phyloP scores from a whole-genome alignment of 2,329 filamentous ascomycete species.

The Apiospora phragmitis region DNA sequence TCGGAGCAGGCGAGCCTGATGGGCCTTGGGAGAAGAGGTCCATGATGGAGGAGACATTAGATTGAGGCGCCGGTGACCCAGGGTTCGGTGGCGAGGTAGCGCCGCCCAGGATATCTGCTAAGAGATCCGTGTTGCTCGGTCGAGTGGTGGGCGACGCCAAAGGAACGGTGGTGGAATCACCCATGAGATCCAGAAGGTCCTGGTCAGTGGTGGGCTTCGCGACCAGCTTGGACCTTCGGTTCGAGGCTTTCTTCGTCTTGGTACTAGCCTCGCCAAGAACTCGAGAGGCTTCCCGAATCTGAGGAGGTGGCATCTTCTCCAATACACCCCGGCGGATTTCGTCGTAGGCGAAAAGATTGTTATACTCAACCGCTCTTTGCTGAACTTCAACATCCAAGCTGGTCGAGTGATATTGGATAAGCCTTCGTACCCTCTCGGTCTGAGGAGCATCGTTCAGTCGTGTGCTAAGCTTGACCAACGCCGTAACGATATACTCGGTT shows the following conservation, averaged over 20 bases:
- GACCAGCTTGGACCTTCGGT: constrained; percentile 70
- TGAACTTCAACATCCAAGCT: constrained; percentile 95
- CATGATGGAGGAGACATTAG: constrained; percentile 76
- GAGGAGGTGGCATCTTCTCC: constrained; percentile 96
- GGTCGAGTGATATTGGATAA: constrained; percentile 76
- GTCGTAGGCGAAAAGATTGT: constrained; percentile 90
- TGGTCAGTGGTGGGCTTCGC: constrained; percentile 80
- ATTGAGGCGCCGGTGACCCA: constrained; percentile 53
- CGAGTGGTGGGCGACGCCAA: constrained; percentile 54
- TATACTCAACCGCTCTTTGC: constrained; percentile 92
- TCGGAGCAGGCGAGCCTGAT: constrained; percentile 41
- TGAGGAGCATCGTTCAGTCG: constrained; percentile 82
- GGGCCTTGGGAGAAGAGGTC: constrained; percentile 70
- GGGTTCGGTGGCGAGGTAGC: constrained; percentile 50
- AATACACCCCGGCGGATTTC: constrained; percentile 85
- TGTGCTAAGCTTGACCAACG: constrained; percentile 91
- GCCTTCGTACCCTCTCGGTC: constrained; percentile 77
- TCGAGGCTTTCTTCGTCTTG: constrained; percentile 66
- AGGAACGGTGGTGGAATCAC: constrained; percentile 66
- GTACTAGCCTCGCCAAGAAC: constrained; percentile 81
- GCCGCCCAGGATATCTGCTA: constrained; percentile 88
- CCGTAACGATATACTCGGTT: constrained; percentile 94
- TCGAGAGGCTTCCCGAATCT: constrained; percentile 93
- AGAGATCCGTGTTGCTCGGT: constrained; percentile 77
- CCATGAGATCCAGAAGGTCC: constrained; percentile 93